Evolutionary conservation across 1,284 basidiomycete species (phyloP).

Genomic region (Cutaneotrichosporon curvatum): DNA sequence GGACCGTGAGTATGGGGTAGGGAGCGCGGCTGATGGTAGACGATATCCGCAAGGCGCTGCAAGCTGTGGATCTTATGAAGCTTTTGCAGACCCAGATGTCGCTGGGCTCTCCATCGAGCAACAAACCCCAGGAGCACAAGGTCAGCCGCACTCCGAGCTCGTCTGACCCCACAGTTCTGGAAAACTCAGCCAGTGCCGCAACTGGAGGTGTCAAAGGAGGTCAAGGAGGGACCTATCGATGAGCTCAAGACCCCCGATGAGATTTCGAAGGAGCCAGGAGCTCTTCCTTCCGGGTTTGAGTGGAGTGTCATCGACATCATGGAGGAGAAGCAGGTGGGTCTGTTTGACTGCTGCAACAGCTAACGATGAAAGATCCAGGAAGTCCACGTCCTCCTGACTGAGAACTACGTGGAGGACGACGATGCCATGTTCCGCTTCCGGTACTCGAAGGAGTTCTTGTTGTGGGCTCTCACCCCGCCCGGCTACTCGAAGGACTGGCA

Average conservation of each 20-base stretch:
- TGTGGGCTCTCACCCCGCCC: conserved; percentile 92
- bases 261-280: conserved; percentile 78
- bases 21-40: conserved; percentile 16
- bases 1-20: not conserved
- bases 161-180: conserved; percentile 69
- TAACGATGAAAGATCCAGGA: conserved; percentile 64
- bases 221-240: conserved; percentile 84
- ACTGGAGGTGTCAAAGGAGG: conserved; percentile 46
- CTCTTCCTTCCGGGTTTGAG: conserved; percentile 85
- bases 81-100: conserved; percentile 44
- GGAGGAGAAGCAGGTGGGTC: conserved; percentile 61
- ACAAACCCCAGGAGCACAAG: conserved; percentile 78
- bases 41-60: conserved; percentile 42
- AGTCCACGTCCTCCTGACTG: conserved; percentile 82
- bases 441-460: conserved; percentile 88
- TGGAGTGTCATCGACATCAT: conserved; percentile 82
- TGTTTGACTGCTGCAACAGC: not conserved
- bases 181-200: conserved; percentile 91
- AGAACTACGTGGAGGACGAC: conserved; percentile 96
- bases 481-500: conserved; percentile 94
- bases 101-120: conserved; percentile 49
- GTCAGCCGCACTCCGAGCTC: conserved; percentile 45
- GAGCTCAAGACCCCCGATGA: conserved; percentile 67
- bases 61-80: conserved; percentile 47
- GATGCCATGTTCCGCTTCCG: conserved; percentile 93